Evolutionary conservation across 176 grass and related monocot genomes (phyloP), one percentile per base, ranked within the genome.

Genomic region (sorghum (Sorghum bicolor)): DNA sequence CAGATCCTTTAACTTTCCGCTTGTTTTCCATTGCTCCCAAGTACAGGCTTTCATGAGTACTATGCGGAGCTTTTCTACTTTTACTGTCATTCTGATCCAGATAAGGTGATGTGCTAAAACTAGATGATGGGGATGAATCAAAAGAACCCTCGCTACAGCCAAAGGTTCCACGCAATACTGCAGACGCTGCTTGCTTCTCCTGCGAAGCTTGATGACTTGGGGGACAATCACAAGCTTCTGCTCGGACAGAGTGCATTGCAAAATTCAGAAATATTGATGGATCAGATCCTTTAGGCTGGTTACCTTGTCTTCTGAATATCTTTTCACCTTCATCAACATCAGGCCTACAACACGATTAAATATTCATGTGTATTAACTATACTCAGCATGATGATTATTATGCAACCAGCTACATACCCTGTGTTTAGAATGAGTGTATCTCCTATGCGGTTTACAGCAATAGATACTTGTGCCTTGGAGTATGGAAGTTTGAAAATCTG

Each of bases 401-500:
- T 77, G 75, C 25, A 72, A 48, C 3, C 3, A 60, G 16, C 58
- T 52, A 72, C 87, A 90, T 83, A 99, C 96, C 96, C 96, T 63
- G 96, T 90, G 70, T 99, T 99, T 36, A 99, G 79, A 86, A 96
- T 99, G 32, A 99, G 89, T 6, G 93, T 94, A 85, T 96, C 86
- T 77, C 93, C 96, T 79, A 99, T 96, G 79, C 93, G 91, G 64
- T 95, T 90, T 75, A 99, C 93, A 62, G 96, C 93, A 68, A 99
- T 91, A 69, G 96, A 99, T 86, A 99, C 74, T 83, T 99, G 89
- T 55, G 93, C 91, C 84, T 96, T 99, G 63, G 96, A 94, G 70
- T 96, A 99, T 67, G 93, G 91, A 76, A 99, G 92, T 87, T 96
- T 99, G 72, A 99, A 99, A 88, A 96, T 99, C 71, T 99, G 96